Base-by-base conservation (phyloP, 352 stramenopile genomes). In the Pythium volutum region DNA sequence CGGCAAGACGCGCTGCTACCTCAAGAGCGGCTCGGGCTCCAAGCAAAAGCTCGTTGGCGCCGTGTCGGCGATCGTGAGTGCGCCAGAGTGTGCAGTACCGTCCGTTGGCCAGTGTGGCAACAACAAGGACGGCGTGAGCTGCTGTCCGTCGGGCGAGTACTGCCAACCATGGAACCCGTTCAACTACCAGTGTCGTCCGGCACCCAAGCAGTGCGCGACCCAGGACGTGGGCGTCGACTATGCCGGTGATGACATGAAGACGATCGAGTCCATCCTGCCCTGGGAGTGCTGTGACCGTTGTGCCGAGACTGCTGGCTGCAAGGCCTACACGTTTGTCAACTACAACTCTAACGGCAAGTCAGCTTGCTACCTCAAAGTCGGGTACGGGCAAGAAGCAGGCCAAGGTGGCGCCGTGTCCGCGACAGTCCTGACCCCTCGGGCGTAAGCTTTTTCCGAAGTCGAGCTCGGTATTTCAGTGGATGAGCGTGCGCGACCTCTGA, bases 321-420 rank as follows among this genome's bases (percentile, higher is more conserved):
- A 64, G 38, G 77, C 73, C 23, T 87, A 80, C 74, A 87, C 79
- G 7, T 81, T 77, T 31, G 68, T 84, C 4, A n/a, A n/a, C n/a
- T n/a, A n/a, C n/a, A n/a, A n/a, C n/a, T n/a, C n/a, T n/a, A n/a
- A n/a, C n/a, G n/a, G n/a, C n/a, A n/a, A n/a, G n/a, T n/a, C n/a
- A n/a, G n/a, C n/a, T n/a, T n/a, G n/a, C n/a, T n/a, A n/a, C n/a
- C n/a, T n/a, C n/a, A n/a, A n/a, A n/a, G 51, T 58, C 4, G 51
- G 49, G 38, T 29, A 22, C 26, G 14, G 48, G 43, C 49, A 50
- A 59, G 27, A 63, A 55, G 43, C 59, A 8, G n/a, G n/a, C n/a
- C n/a, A n/a, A n/a, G n/a, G n/a, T n/a, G n/a, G n/a, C n/a, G n/a
- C n/a, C n/a, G n/a, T n/a, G n/a, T n/a, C n/a, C n/a, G n/a, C n/a